These are phyloP conservation scores for Lipomyces yamadae DNA, from an alignment of 805 yeast species.

Conservation along the genomic window DNA sequence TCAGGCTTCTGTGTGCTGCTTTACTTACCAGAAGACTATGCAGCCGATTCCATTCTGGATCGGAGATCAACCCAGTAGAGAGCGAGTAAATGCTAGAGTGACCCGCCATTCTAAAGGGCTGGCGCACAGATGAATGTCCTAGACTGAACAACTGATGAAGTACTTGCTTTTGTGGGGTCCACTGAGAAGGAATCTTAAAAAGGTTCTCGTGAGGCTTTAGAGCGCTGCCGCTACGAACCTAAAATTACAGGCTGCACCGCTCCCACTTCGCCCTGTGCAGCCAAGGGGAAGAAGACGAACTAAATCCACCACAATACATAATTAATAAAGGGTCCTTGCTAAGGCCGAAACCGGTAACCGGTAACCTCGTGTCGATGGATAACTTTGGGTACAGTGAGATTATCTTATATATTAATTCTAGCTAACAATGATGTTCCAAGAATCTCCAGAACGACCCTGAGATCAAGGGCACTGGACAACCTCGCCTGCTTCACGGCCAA, in stretches of 20 bases:
- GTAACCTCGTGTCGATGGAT: not conserved
- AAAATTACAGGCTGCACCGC: not conserved
- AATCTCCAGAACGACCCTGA: constrained; percentile 47
- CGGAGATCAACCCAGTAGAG: constrained; percentile 14
- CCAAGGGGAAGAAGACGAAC: not conserved
- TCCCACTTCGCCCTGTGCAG: not conserved
- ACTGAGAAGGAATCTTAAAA: not conserved
- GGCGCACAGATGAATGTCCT: not conserved
- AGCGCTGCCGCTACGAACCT: not conserved
- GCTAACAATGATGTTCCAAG: constrained; percentile 37
- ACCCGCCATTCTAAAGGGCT: constrained; percentile 9
- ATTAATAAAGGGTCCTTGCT: too few relatives aligned
- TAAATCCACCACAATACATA: not conserved
- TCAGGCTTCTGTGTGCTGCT: not conserved
- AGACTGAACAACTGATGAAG: not conserved
- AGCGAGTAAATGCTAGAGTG: not conserved
- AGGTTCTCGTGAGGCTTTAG: too few relatives aligned
- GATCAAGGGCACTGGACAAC: constrained; percentile 49
- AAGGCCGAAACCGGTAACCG: not conserved
- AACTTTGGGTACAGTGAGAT: constrained; percentile 8
- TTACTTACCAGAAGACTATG: constrained; percentile 19
- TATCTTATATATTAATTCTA: not conserved
- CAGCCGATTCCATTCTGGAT: constrained; percentile 31
- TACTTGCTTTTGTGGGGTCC: not conserved
- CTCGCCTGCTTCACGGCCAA: constrained; percentile 47